Base-by-base conservation (phyloP, 345 rosid genomes). In the Pistacia integerrima region DNA sequence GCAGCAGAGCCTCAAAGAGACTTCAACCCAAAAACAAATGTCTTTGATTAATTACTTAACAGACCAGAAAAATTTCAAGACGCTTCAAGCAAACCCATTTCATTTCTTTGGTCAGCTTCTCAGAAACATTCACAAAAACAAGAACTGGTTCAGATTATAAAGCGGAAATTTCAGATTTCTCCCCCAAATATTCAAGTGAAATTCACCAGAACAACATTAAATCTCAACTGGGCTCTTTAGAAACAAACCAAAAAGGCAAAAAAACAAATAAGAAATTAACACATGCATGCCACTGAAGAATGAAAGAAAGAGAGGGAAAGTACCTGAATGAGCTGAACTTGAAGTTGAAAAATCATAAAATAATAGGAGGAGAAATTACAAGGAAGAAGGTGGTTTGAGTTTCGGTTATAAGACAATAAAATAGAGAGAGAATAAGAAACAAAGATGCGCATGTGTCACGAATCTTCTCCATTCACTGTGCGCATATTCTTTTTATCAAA, bases 381-480 rank as follows among this genome's bases (percentile, higher is more conserved):
- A n/a, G 28, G 28, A 58, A 58, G 30, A 58, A 58, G 62, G 4
- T 5, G 28, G 28, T 5, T 5, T 18, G 11, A n/a, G 62, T 17
- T 5, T 22, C 11, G n/a, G 55, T 35, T 78, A 3, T 10, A 35
- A 48, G 0, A 2, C 44, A 8, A 25, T 22, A 55, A 20, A 18
- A 13, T 9, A 62, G 65, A n/a, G 55, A 16, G 60, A 58, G 35
- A 55, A 28, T 30, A 59, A 8, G 68, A 36, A 28, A 18, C 13
- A 59, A 17, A 69, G 80, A 77, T 71, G 80, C 80, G 71, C 75
- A 70, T 51, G 70, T 63, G n/a, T 25, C 36, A 54, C 48, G 75
- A 77, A 77, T 77, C 75, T 77, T 77, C 75, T 7, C 16, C 61
- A 3, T 57, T 57, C 25, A 25, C 25, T 25, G 25, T 25, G 25